A percentile compares a stretch with the other conserved stretches of the same genome.
phyloP scores from a whole-genome alignment of 352 stramenopile species.

The Pythium myriotylum region DNA sequence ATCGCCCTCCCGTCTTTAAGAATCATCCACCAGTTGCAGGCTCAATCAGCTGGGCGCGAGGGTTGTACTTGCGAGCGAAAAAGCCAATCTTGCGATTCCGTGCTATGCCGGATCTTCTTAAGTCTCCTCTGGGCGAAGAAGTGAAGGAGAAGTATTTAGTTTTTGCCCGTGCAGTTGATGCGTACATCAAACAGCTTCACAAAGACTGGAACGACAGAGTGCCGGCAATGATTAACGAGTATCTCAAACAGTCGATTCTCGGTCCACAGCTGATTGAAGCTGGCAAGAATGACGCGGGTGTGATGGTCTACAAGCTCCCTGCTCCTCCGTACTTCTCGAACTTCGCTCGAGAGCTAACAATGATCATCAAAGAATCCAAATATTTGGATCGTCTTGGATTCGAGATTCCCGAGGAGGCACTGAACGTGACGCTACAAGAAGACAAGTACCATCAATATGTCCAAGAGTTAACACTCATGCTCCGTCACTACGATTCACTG shows the following conservation, averaged over 20 bases:
- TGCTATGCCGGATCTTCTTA: constrained; percentile 93
- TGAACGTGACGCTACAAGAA: constrained; percentile 96
- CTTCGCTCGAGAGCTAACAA: constrained; percentile 91
- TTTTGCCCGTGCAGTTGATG: constrained; percentile 92
- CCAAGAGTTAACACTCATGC: constrained; percentile 91
- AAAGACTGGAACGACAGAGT: constrained; percentile 93
- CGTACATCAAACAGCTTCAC: constrained; percentile 93
- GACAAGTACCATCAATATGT: constrained; percentile 96
- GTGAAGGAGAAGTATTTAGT: constrained; percentile 95
- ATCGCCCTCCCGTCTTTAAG: constrained; percentile 90
- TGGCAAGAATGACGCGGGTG: constrained; percentile 74
- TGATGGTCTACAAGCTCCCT: constrained; percentile 84
- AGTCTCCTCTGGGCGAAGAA: constrained; percentile 88
- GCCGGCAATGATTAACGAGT: constrained; percentile 87
- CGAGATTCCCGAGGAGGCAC: constrained; percentile 92
- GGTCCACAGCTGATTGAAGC: constrained; percentile 78
- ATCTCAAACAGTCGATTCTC: constrained; percentile 94
- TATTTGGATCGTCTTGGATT: constrained; percentile 96
- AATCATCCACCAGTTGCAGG: constrained; percentile 91
- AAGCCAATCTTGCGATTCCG: constrained; percentile 94
- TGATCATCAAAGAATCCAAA: constrained; percentile 96
- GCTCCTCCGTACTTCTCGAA: constrained; percentile 93
- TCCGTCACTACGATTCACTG: constrained; percentile 90
- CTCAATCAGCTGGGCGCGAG: constrained; percentile 82
- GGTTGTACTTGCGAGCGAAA: constrained; percentile 91